Evolutionary conservation across 2,329 filamentous ascomycete species (phyloP).

Genomic region (Hirsutella rhossiliensis): DNA sequence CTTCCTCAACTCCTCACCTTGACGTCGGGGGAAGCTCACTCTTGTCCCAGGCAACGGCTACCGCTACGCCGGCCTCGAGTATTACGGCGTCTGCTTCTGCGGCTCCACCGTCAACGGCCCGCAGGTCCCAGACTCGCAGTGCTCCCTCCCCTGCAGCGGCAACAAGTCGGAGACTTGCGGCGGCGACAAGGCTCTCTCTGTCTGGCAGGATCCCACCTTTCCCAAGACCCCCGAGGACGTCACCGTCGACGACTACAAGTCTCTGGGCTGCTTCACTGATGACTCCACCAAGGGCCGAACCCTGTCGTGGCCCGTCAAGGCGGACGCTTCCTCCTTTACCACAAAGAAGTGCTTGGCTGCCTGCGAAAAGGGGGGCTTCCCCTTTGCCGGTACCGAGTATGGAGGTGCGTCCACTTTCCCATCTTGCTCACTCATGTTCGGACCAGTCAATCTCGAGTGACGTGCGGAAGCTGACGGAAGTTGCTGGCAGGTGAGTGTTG

Average conservation of each 20-base stretch:
- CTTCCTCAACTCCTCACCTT: background rate
- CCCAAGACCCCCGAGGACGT: constrained; percentile 28
- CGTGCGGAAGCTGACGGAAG: background rate
- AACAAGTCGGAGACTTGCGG: constrained; percentile 34
- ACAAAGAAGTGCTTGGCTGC: constrained; percentile 28
- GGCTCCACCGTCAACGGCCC: constrained; percentile 39
- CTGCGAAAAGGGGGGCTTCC: constrained; percentile 31
- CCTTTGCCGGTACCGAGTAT: constrained; percentile 36
- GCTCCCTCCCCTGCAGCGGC: constrained; percentile 41
- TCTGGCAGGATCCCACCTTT: constrained; percentile 38
- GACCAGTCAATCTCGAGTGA: too few relatives aligned
- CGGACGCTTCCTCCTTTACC: constrained; percentile 25
- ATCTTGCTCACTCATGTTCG: too few relatives aligned
- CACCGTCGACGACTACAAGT: constrained; percentile 39
- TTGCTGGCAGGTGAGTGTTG: constrained; percentile 27
- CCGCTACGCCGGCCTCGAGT: constrained; percentile 37
- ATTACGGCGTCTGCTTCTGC: constrained; percentile 41
- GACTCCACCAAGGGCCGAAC: constrained; percentile 27
- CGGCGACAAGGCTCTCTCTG: constrained; percentile 31
- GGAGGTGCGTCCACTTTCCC: constrained; percentile 12
- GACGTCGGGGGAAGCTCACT: background rate
- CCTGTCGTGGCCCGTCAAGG: constrained; percentile 28
- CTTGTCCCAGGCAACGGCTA: constrained; percentile 29
- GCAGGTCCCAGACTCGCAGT: constrained; percentile 37
- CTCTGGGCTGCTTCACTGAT: constrained; percentile 50